Conservation (phyloP, 306 rosid genomes). For the Gillenia trifoliata region DNA sequence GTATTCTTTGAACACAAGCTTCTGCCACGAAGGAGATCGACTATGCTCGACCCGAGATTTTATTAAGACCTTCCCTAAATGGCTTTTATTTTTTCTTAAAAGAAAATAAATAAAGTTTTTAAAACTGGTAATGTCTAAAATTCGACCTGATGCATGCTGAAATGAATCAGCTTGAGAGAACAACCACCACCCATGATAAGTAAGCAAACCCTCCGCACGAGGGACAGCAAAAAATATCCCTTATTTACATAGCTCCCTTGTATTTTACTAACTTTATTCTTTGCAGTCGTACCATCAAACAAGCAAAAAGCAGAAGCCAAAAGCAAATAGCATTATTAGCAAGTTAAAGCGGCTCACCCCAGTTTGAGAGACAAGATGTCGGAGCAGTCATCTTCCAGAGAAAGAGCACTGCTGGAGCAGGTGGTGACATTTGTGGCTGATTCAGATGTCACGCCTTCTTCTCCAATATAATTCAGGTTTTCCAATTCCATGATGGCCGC, state of each 20-base stretch:
- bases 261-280: no score
- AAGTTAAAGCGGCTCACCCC: slow-evolving; percentile 24
- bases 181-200: neutral
- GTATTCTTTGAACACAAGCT: neutral
- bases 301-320: no score
- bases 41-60: neutral
- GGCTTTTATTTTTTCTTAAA: no score
- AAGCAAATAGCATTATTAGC: no score
- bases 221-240: neutral
- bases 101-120: no score
- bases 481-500: slow-evolving; percentile 8
- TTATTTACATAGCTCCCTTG: no score
- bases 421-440: slow-evolving; percentile 22
- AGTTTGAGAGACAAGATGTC: slow-evolving; percentile 30
- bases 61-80: no score
- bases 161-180: neutral
- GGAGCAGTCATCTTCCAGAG: slow-evolving; percentile 28
- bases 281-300: no score
- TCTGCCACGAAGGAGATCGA: neutral
- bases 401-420: slow-evolving; percentile 20
- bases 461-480: neutral
- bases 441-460: slow-evolving; percentile 30
- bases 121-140: neutral
- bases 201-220: neutral
- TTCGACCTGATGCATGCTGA: neutral